phyloP scores from a whole-genome alignment of 352 stramenopile genomes.

The Globisporangium polare region DNA sequence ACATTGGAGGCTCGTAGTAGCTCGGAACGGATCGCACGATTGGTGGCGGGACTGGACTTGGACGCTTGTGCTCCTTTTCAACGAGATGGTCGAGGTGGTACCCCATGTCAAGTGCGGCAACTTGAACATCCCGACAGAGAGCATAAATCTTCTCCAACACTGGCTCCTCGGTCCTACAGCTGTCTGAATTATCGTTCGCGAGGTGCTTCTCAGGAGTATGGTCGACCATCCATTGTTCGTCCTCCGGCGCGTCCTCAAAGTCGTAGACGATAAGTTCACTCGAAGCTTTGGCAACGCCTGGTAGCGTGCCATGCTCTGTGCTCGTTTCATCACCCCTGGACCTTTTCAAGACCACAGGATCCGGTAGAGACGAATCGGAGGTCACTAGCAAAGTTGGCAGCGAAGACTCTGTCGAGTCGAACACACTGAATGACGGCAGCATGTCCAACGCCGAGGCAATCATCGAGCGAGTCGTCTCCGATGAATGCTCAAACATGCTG shows the following conservation, averaged over 20 bases:
- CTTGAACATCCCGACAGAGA: constrained; percentile 17
- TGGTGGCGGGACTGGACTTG: neutral
- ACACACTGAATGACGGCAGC: constrained; percentile 20
- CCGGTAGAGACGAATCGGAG: neutral
- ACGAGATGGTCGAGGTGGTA: constrained; percentile 6
- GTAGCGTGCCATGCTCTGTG: neutral
- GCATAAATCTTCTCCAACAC: constrained; percentile 17
- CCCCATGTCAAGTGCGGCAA: constrained; percentile 16
- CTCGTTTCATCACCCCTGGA: neutral
- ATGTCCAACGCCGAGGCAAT: constrained; percentile 37
- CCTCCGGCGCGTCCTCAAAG: neutral
- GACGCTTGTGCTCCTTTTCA: neutral
- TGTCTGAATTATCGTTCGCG: neutral
- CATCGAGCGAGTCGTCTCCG: constrained; percentile 24
- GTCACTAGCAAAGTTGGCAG: neutral
- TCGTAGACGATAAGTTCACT: neutral
- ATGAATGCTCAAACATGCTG: constrained; percentile 34
- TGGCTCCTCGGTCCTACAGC: neutral
- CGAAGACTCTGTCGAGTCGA: neutral
- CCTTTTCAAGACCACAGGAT: neutral
- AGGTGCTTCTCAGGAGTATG: neutral
- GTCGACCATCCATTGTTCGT: neutral
- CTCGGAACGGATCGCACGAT: neutral
- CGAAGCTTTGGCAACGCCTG: neutral
- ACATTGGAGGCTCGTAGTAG: constrained; percentile 21